Evolutionary conservation across 768 basidiomycete species (phyloP), one percentile per base, ranked within the genome.

Genomic region (Lentinula lateritia): DNA sequence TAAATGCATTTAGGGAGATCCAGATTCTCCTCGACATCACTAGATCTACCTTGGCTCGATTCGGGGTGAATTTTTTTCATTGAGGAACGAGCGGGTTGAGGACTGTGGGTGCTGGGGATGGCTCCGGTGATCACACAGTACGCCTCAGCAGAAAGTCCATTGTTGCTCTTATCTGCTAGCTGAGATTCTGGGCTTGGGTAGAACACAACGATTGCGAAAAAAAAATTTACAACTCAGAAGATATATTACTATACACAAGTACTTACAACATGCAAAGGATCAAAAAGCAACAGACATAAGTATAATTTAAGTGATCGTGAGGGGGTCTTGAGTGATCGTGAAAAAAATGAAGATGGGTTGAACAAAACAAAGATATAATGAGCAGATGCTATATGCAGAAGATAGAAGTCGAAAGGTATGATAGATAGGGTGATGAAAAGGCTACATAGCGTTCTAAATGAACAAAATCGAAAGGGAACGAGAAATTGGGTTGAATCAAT

Each of bases 351-450:
- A 53, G 10, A 41, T 38, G 12, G 12, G n/a, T 45, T 48, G 18
- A 54, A 54, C 23, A 58, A 41, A 32, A 62, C 43, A 63, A 46
- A 39, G 16, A 61, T 32, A 58, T 32, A 50, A 53, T 36, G 8
- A 54, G 45, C 18, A 39, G 36, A 39, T 54, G 43, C 50, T 32
- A 61, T 55, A 20, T 34, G 36, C 32, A 8, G 35, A 15, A 8
- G 35, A 15, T 32, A 38, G 36, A 52, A 52, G 28, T 12, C 12
- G 8, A 34, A 58, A 60, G 41, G 43, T 53, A 53, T 63, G 53
- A 57, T 52, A 61, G 45, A 57, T 42, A 55, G 63, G 68, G 68
- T 62, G 28, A 34, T 18, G 16, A 16, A 52, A 52, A 13, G 35
- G 52, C 52, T 52, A 52, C 52, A 52, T 2, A 6, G 15, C 10